Evolutionary conservation across 2,329 filamentous ascomycete species (phyloP).

Genomic region (Sporothrix euskadiensis): DNA sequence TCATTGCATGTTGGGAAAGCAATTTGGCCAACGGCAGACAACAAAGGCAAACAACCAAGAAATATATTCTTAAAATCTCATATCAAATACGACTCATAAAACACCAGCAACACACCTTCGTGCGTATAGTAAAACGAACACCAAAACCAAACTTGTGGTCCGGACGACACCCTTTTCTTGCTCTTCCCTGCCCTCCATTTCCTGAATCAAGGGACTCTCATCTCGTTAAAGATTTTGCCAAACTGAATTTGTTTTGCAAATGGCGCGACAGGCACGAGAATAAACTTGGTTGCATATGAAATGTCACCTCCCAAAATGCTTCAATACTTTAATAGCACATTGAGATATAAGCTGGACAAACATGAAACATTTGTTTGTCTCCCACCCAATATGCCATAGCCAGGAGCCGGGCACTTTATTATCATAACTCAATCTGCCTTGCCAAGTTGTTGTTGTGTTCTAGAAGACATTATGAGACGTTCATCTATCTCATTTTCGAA

Average conservation of each 20-base stretch:
- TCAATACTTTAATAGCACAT: neutral
- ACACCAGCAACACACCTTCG: neutral
- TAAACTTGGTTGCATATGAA: neutral
- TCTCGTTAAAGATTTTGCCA: neutral
- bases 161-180: neutral
- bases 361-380: neutral
- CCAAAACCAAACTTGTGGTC: neutral
- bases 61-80: neutral
- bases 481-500: too few species aligned
- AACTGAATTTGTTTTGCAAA: neutral
- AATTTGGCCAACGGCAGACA: neutral
- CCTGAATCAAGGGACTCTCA: neutral
- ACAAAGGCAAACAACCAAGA: neutral
- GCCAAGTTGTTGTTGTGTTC: neutral
- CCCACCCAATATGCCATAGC: neutral
- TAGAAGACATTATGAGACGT: neutral
- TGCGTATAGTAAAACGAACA: neutral
- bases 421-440: neutral
- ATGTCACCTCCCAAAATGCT: neutral
- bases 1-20: neutral
- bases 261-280: neutral
- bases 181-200: slow-evolving; percentile 1
- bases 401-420: neutral
- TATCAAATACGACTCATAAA: neutral
- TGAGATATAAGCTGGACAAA: neutral